Evolutionary conservation across 768 basidiomycete species (phyloP).

Genomic region (Boletus patriciae): DNA sequence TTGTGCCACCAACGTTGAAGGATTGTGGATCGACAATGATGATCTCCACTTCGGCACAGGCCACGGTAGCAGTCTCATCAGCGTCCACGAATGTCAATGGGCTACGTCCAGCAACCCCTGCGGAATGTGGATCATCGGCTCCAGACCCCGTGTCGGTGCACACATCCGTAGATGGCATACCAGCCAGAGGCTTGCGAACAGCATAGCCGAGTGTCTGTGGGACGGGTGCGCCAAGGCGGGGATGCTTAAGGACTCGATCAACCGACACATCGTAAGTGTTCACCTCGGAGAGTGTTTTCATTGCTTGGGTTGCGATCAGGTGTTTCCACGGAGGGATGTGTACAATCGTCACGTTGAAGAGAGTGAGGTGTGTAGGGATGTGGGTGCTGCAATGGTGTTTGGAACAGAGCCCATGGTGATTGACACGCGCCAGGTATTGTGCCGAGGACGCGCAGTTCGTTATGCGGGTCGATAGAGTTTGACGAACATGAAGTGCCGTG

Average conservation of each 20-base stretch:
- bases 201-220: constrained; percentile 1
- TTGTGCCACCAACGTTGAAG: neutral
- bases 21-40: constrained; percentile 3
- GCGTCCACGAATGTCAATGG: constrained; percentile 14
- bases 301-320: constrained; percentile 2
- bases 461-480: neutral
- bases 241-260: constrained; percentile 9
- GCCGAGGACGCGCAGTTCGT: neutral
- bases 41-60: neutral
- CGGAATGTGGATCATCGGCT: constrained; percentile 12
- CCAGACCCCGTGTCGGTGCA: neutral
- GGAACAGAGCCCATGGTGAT: neutral
- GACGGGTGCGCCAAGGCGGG: neutral
- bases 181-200: neutral
- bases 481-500: too few relatives aligned
- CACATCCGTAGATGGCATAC: constrained; percentile 13
- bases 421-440: neutral
- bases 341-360: constrained; percentile 2
- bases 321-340: constrained; percentile 6
- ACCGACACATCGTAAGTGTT: constrained; percentile 5
- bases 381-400: neutral
- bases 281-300: constrained; percentile 9
- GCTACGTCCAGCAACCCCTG: neutral
- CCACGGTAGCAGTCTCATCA: neutral
- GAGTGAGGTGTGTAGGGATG: neutral